phyloP scores from a whole-genome alignment of 2,329 filamentous ascomycete species.

The Pseudogymnoascus sp. region DNA sequence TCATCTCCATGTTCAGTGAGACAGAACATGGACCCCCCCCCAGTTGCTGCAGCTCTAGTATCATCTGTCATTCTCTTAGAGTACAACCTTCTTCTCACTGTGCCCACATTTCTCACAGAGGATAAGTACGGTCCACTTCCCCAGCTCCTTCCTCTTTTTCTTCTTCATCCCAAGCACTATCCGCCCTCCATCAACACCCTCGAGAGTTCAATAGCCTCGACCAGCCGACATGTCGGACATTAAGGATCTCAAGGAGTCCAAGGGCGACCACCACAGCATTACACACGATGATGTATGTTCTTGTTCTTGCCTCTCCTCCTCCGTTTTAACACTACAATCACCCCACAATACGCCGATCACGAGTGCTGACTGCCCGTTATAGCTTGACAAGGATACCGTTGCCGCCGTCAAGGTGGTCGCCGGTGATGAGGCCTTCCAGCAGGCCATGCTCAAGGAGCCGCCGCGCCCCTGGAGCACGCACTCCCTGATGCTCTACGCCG shows the following conservation, averaged over 20 bases:
- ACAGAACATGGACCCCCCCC: not conserved
- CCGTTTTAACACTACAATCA: not conserved
- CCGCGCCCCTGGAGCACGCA: constrained; percentile 34
- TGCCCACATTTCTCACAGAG: not conserved
- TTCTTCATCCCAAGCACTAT: not conserved
- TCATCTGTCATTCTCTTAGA: constrained; percentile 5
- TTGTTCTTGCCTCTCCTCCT: not conserved
- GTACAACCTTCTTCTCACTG: not conserved
- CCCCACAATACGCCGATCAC: not conserved
- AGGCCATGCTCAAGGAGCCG: constrained; percentile 48
- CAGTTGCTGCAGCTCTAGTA: not conserved
- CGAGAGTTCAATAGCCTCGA: constrained; percentile 1
- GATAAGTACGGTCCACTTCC: not conserved
- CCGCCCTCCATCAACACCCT: not conserved
- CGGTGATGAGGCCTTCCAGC: constrained; percentile 47
- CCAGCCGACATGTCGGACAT: not conserved
- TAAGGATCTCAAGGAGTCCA: not conserved
- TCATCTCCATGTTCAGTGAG: not conserved
- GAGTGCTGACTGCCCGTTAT: not conserved
- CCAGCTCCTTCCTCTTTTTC: not conserved
- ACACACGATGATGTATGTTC: not conserved
- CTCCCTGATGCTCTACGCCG: constrained; percentile 37
- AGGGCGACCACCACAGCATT: not conserved
- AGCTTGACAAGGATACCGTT: constrained; percentile 2
- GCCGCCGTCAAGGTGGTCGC: constrained; percentile 38